Conservation (phyloP, 805 yeast species). For the Tetrapisispora phaffii region DNA sequence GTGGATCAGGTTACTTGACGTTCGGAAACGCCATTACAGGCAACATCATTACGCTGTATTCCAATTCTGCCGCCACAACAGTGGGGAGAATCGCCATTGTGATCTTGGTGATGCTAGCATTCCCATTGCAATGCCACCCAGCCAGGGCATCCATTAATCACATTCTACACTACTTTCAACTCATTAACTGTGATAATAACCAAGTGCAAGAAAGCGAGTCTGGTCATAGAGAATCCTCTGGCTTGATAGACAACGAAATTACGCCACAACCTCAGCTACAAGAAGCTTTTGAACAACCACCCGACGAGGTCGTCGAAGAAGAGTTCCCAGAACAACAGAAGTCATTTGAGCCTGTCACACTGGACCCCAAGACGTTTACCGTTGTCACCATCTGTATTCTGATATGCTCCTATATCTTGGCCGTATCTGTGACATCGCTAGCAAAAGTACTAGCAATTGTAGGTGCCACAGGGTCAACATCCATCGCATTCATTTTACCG, state of each 20-base stretch:
- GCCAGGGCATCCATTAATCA: slow-evolving; percentile 75
- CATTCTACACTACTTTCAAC: slow-evolving; percentile 42
- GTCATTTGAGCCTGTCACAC: neutral
- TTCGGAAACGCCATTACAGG: slow-evolving; percentile 76
- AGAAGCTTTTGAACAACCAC: slow-evolving; percentile 1
- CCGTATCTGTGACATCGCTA: slow-evolving; percentile 51
- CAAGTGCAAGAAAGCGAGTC: neutral
- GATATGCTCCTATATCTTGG: slow-evolving; percentile 41
- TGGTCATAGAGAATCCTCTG: neutral
- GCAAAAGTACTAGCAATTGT: slow-evolving; percentile 63
- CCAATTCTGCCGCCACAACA: slow-evolving; percentile 53
- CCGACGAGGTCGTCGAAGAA: slow-evolving; percentile 25
- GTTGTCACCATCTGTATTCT: slow-evolving; percentile 43
- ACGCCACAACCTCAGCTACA: neutral
- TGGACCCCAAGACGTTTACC: neutral
- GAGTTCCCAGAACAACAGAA: slow-evolving; percentile 16
- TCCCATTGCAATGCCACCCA: slow-evolving; percentile 86
- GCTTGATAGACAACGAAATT: slow-evolving; percentile 3
- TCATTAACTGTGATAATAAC: neutral
- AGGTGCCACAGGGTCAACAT: slow-evolving; percentile 77
- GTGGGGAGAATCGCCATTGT: slow-evolving; percentile 76
- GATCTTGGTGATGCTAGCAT: slow-evolving; percentile 70
- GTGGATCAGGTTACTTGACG: slow-evolving; percentile 74
- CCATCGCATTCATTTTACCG: slow-evolving; percentile 69
- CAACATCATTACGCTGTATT: slow-evolving; percentile 71